These are phyloP conservation scores for Ceratocystis diversiconidia DNA, from an alignment of 2,329 filamentous ascomycete species.

Conservation along the genomic window DNA sequence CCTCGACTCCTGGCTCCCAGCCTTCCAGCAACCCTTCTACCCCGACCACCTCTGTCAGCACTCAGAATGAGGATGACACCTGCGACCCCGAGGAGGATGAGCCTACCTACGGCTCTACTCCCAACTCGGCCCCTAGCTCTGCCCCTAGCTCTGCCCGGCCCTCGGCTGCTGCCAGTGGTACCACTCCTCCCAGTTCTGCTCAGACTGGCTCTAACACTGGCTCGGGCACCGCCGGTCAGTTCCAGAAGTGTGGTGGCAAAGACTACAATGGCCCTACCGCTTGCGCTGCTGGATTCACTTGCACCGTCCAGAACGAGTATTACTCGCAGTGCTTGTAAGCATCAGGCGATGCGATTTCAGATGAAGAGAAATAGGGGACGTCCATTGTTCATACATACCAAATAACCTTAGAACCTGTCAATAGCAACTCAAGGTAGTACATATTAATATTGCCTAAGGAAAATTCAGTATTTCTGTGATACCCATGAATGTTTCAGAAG, in stretches of 20 bases:
- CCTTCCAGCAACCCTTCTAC: too few species aligned
- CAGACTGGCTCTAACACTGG: constrained; percentile 16
- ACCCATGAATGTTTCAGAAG: not conserved
- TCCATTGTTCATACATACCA: constrained; percentile 2
- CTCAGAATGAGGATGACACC: not conserved
- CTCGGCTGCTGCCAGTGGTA: constrained; percentile 22
- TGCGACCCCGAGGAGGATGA: not conserved
- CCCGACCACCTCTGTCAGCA: not conserved
- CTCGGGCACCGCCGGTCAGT: constrained; percentile 24
- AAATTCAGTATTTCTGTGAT: not conserved
- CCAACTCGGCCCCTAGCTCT: not conserved
- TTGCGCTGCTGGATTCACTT: constrained; percentile 27
- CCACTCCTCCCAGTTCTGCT: constrained; percentile 11
- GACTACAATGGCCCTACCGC: constrained; percentile 26
- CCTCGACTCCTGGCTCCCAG: too few species aligned
- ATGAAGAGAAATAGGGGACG: not conserved
- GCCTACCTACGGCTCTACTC: not conserved
- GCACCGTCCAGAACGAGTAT: constrained; percentile 27
- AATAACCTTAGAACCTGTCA: not conserved
- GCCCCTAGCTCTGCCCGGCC: constrained; percentile 22
- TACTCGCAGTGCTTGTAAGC: constrained; percentile 31
- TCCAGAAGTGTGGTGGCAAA: constrained; percentile 28
- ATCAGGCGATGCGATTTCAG: not conserved
- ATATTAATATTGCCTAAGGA: too few species aligned
- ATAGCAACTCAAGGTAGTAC: not conserved